phyloP scores from a whole-genome alignment of 345 rosid species.

The Punica granatum region DNA sequence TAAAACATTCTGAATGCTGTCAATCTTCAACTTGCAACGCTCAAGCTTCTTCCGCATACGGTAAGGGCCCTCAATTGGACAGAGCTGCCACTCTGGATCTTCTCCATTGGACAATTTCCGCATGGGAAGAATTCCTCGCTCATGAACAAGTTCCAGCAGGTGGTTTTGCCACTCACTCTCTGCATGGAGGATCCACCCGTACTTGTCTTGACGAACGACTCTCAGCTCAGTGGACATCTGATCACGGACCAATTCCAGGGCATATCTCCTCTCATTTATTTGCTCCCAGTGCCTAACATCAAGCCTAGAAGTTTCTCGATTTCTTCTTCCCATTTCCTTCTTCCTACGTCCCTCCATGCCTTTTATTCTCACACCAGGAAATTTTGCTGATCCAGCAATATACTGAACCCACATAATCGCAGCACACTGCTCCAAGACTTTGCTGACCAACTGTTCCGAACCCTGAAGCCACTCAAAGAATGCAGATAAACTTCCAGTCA shows the following conservation, averaged over 20 bases:
- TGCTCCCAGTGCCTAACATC: slow-evolving; percentile 94
- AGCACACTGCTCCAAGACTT: slow-evolving; percentile 93
- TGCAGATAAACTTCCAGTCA: slow-evolving; percentile 64
- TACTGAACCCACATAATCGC: slow-evolving; percentile 93
- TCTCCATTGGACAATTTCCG: slow-evolving; percentile 43
- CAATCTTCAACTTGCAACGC: slow-evolving; percentile 71
- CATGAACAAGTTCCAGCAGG: slow-evolving; percentile 95
- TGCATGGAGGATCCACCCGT: slow-evolving; percentile 99
- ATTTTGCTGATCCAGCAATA: slow-evolving; percentile 89
- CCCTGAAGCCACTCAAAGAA: slow-evolving; percentile 85
- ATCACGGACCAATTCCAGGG: slow-evolving; percentile 89
- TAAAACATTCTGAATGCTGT: slow-evolving; percentile 73
- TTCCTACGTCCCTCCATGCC: slow-evolving; percentile 90
- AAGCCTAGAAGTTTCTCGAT: slow-evolving; percentile 68
- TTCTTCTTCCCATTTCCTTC: slow-evolving; percentile 89
- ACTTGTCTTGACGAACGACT: slow-evolving; percentile 98
- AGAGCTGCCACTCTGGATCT: slow-evolving; percentile 97
- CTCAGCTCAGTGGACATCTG: slow-evolving; percentile 97
- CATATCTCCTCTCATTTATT: slow-evolving; percentile 90
- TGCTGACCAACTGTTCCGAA: slow-evolving; percentile 69
- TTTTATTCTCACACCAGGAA: slow-evolving; percentile 93
- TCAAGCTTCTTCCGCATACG: slow-evolving; percentile 99
- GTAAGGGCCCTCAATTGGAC: slow-evolving; percentile 98
- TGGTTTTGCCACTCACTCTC: slow-evolving; percentile 99
- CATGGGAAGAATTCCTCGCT: slow-evolving; percentile 92